A percentile compares a stretch with the other conserved stretches of the same genome.
Evolutionary conservation across 192 early-diverging fungal genomes (phyloP).

Genomic region (Linnemannia schmuckeri): DNA sequence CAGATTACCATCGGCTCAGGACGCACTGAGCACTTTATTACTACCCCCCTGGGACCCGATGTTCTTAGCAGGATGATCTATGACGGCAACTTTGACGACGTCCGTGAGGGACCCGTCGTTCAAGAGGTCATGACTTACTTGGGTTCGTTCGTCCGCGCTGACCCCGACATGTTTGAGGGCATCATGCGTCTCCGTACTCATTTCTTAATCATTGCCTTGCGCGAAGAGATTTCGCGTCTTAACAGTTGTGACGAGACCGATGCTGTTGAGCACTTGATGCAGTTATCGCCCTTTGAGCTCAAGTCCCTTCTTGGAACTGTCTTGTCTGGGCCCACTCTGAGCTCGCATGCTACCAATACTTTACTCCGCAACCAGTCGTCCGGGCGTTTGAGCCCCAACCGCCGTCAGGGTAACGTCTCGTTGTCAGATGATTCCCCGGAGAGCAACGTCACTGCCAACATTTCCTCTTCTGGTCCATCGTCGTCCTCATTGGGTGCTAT

Average conservation of each 20-base stretch:
- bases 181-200: slow-evolving; percentile 87
- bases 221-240: slow-evolving; percentile 86
- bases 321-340: slow-evolving; percentile 71
- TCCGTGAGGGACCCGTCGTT: slow-evolving; percentile 85
- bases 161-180: slow-evolving; percentile 81
- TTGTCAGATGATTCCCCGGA: slow-evolving; percentile 2
- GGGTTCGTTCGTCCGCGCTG: slow-evolving; percentile 78
- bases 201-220: slow-evolving; percentile 86
- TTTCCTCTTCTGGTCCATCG: slow-evolving; percentile 32
- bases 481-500: slow-evolving; percentile 23
- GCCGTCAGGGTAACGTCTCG: background rate
- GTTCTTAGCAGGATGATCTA: slow-evolving; percentile 76
- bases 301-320: slow-evolving; percentile 81
- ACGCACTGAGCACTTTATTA: slow-evolving; percentile 74
- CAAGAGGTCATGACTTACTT: slow-evolving; percentile 88
- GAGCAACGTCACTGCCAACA: slow-evolving; percentile 8
- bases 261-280: slow-evolving; percentile 85
- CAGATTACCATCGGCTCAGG: slow-evolving; percentile 84
- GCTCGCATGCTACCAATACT: slow-evolving; percentile 55
- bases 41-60: slow-evolving; percentile 77
- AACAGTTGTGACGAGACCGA: slow-evolving; percentile 82
- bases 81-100: slow-evolving; percentile 76
- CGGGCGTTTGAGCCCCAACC: slow-evolving; percentile 53
- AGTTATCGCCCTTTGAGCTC: slow-evolving; percentile 85
- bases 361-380: slow-evolving; percentile 59